A percentile compares a stretch with the other conserved stretches of the same genome.
These are phyloP conservation scores for Triticum dicoccoides DNA, from an alignment of 176 grass and related monocot species.

Conservation along the genomic window DNA sequence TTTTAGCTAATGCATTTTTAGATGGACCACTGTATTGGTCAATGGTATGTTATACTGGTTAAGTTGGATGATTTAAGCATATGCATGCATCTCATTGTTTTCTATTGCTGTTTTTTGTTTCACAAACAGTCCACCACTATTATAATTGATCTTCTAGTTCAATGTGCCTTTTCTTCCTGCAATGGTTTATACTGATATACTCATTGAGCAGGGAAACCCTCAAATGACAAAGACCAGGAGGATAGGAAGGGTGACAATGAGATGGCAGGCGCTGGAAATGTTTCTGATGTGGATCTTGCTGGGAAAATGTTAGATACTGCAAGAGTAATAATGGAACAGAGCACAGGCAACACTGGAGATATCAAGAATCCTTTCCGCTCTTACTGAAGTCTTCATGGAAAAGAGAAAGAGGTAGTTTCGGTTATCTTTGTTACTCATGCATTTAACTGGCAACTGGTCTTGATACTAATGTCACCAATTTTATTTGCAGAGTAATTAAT, in stretches of 20 bases:
- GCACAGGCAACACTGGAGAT: slow-evolving; percentile 52
- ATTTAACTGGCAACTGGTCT: not conserved
- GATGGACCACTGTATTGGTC: not conserved
- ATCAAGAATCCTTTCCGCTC: slow-evolving; percentile 74
- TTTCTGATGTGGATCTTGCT: slow-evolving; percentile 85
- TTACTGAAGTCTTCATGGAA: slow-evolving; percentile 82
- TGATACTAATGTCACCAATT: not conserved
- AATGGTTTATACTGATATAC: slow-evolving; percentile 24
- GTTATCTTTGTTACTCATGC: not conserved
- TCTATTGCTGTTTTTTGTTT: not conserved
- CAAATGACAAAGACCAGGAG: slow-evolving; percentile 47
- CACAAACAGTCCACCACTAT: not conserved
- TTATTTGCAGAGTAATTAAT: slow-evolving; percentile 62
- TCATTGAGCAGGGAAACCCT: slow-evolving; percentile 40
- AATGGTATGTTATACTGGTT: not conserved
- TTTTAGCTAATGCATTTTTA: not conserved
- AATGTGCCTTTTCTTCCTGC: not conserved
- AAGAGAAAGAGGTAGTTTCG: slow-evolving; percentile 64
- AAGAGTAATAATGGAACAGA: slow-evolving; percentile 74
- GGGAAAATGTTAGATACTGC: slow-evolving; percentile 91
- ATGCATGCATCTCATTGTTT: not conserved
- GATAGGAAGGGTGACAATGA: slow-evolving; percentile 42
- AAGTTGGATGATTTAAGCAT: not conserved
- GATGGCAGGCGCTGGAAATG: slow-evolving; percentile 55
- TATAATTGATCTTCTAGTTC: slow-evolving; percentile 3